Evolutionary conservation across 176 grass and related monocot species (phyloP).

Genomic region (Musa schizocarpa): DNA sequence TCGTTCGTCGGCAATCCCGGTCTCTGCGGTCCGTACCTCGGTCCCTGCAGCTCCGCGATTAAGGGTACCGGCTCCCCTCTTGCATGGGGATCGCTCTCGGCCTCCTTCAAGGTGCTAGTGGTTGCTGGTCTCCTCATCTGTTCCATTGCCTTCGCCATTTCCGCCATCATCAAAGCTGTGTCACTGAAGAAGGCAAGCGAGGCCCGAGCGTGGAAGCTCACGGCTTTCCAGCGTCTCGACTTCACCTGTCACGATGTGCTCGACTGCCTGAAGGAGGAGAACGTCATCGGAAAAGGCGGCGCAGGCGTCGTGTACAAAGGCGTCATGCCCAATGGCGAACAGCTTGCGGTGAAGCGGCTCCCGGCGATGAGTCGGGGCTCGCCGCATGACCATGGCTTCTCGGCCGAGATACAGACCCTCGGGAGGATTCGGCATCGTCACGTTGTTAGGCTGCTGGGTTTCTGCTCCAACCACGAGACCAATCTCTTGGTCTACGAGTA

Average conservation of each 20-base stretch:
- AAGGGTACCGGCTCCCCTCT: background rate
- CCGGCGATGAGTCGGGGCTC: conserved; percentile 59
- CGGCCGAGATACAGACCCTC: conserved; percentile 88
- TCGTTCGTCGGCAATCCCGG: conserved; percentile 66
- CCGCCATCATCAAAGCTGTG: conserved; percentile 64
- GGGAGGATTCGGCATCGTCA: conserved; percentile 84
- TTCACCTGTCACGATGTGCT: conserved; percentile 76
- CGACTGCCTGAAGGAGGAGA: conserved; percentile 75
- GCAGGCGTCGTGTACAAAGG: conserved; percentile 92
- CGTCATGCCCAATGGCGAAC: conserved; percentile 71
- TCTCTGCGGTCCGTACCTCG: conserved; percentile 63
- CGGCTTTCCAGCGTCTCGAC: conserved; percentile 68
- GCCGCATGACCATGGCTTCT: conserved; percentile 83
- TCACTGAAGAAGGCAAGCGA: conserved; percentile 66
- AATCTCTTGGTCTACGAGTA: conserved; percentile 59
- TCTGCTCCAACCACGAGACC: conserved; percentile 75
- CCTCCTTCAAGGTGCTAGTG: conserved; percentile 69
- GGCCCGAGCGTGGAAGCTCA: conserved; percentile 69
- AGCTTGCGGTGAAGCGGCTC: conserved; percentile 81
- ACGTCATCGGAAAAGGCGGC: conserved; percentile 86
- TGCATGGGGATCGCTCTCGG: conserved; percentile 41
- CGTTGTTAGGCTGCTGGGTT: conserved; percentile 74
- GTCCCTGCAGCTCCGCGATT: conserved; percentile 30
- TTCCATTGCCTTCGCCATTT: conserved; percentile 61
- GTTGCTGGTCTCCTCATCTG: conserved; percentile 55